Percentiles rank a stretch among this genome's conserved stretches.
Evolutionary conservation across 2,329 filamentous ascomycete species (phyloP).

Genomic region (Cercospora berteroae): DNA sequence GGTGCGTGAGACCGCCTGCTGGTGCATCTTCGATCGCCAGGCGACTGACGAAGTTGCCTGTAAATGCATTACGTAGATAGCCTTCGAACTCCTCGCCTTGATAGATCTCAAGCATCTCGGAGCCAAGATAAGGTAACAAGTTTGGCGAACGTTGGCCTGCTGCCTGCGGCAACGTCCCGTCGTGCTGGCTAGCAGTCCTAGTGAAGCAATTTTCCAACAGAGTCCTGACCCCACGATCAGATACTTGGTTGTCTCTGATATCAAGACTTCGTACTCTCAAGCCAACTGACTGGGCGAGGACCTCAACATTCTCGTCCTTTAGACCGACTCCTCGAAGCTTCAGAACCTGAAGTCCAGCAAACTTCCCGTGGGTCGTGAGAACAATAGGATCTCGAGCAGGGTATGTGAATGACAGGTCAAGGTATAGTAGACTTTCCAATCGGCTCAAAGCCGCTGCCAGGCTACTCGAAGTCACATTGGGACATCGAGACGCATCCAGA

Average conservation of each 20-base stretch:
- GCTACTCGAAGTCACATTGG: conserved; percentile 57
- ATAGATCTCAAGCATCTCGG: conserved; percentile 42
- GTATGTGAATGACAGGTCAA: conserved; percentile 55
- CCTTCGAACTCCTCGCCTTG: conserved; percentile 52
- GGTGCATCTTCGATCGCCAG: conserved; percentile 57
- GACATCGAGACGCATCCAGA: conserved; percentile 56
- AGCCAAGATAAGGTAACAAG: conserved; percentile 40
- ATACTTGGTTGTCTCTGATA: conserved; percentile 57
- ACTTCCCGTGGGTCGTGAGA: conserved; percentile 46
- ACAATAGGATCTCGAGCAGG: conserved; percentile 41
- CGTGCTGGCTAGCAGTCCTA: neutral
- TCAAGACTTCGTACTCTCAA: conserved; percentile 56
- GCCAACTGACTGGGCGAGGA: conserved; percentile 53
- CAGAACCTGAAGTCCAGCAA: conserved; percentile 55
- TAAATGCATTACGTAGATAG: conserved; percentile 51
- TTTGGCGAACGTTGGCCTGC: conserved; percentile 28
- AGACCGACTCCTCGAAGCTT: conserved; percentile 56
- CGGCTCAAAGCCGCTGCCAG: conserved; percentile 53
- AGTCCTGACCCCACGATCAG: conserved; percentile 53
- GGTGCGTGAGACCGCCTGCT: conserved; percentile 57
- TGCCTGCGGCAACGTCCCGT: neutral
- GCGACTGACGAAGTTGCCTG: conserved; percentile 51
- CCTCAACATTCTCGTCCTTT: conserved; percentile 53
- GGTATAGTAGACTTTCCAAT: conserved; percentile 56
- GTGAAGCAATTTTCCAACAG: conserved; percentile 54